Evolutionary conservation across 495 filamentous ascomycete genomes (phyloP), one percentile per base, ranked within the genome.

Genomic region (Cercophora samala): DNA sequence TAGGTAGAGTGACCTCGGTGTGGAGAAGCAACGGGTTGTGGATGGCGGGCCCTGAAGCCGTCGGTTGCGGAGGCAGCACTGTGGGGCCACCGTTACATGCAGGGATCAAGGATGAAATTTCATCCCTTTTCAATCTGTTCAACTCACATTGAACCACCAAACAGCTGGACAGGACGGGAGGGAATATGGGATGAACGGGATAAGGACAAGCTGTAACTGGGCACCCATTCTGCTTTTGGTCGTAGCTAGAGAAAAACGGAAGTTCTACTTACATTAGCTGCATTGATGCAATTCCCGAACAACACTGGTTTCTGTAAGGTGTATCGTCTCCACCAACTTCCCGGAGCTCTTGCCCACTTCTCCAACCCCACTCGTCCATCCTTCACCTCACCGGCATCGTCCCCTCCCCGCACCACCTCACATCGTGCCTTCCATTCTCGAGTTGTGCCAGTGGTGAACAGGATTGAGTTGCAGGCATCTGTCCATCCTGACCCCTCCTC

Each of bases 321-420:
- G 24, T 18, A 21, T 21, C 53, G n/a, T 56, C 60, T 62, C 62
- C 62, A 55, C 51, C 58, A 29, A 25, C 22, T 9, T 5, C 32
- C 21, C 63, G 63, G 63, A 65, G 53, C 29, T 58, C 55, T 58
- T 65, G 59, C 63, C 55, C 55, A 59, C 54, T 58, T 32, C 64
- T 51, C 58, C 37, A 51, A 52, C 56, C 58, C 58, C 58, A 46
- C 22, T 55, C 51, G 11, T 23, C 26, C 62, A 22, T 23, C 26
- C 62, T 32, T 52, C 29, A 65, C 37, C 64, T 60, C 23, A 29
- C 55, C 42, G 21, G 24, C 53, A 37, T 46, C 26, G 46, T 29
- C 64, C 56, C 64, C 52, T 26, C 62, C 59, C 59, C 59, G 59
- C 59, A 61, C 59, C 24, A 37, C 37, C n/a, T 15, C 53, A 46